These are phyloP conservation scores for Sicyos edulis DNA, from an alignment of 306 rosid genomes.

Conservation along the genomic window DNA sequence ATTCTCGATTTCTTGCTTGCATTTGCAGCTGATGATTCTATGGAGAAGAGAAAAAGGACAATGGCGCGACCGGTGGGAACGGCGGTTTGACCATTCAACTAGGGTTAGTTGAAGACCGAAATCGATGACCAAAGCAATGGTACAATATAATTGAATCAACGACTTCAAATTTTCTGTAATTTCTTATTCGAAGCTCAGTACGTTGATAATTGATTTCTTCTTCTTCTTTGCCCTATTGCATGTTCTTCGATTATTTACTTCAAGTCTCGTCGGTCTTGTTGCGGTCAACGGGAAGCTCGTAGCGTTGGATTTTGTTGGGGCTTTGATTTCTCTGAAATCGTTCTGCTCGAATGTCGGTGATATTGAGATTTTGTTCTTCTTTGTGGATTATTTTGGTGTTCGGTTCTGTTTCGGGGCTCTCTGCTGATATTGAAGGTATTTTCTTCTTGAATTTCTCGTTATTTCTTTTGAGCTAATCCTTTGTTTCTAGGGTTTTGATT, in stretches of 20 bases:
- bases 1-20: constrained; percentile 79
- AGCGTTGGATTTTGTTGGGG: neutral
- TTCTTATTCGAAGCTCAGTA: too few species aligned
- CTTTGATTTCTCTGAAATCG: neutral
- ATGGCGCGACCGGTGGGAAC: too few species aligned
- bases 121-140: too few species aligned
- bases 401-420: constrained; percentile 13
- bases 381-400: neutral
- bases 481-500: neutral
- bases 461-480: neutral
- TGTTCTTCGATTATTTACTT: neutral
- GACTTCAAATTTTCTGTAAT: too few species aligned
- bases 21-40: constrained; percentile 60
- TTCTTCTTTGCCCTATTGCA: too few species aligned
- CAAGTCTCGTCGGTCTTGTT: neutral
- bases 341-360: constrained; percentile 5
- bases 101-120: too few species aligned
- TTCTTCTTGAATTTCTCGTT: neutral
- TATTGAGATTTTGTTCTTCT: neutral
- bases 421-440: constrained; percentile 18
- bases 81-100: too few species aligned
- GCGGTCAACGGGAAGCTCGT: neutral
- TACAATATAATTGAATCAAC: too few species aligned
- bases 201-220: too few species aligned
- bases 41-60: too few species aligned